Conservation (phyloP, 2,329 filamentous ascomycete genomes). For the Emericellopsis atlantica region DNA sequence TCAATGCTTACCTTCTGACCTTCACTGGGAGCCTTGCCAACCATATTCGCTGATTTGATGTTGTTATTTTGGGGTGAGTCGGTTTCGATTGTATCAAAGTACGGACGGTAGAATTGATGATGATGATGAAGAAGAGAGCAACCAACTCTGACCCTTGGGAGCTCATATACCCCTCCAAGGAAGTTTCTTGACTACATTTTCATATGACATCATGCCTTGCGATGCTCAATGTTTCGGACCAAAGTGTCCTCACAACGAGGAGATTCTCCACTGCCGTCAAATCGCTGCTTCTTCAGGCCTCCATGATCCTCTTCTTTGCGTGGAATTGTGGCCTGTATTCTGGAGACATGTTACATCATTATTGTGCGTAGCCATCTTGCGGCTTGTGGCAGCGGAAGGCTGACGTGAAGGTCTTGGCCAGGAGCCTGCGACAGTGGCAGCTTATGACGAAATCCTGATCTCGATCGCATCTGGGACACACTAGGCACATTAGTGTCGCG, state of each 20-base stretch:
- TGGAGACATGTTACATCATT: background rate
- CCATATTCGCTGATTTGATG: constrained; percentile 1
- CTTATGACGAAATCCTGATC: background rate
- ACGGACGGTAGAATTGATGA: background rate
- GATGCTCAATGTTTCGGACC: background rate
- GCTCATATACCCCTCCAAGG: background rate
- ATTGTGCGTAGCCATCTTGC: background rate
- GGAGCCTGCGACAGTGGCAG: background rate
- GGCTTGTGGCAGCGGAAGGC: background rate
- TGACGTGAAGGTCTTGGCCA: background rate
- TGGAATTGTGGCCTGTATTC: background rate
- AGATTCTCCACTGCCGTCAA: background rate
- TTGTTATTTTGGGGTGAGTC: background rate
- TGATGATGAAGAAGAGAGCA: background rate
- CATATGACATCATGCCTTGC: background rate
- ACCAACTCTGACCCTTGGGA: background rate
- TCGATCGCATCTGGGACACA: background rate
- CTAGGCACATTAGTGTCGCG: no score
- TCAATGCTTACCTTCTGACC: constrained; percentile 4
- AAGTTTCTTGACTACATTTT: background rate
- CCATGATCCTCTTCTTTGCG: background rate
- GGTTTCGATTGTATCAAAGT: background rate
- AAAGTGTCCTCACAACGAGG: background rate
- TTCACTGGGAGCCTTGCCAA: constrained; percentile 5
- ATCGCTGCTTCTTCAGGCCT: background rate